phyloP scores from a whole-genome alignment of 306 rosid genomes.

The Corylus heterophylla region DNA sequence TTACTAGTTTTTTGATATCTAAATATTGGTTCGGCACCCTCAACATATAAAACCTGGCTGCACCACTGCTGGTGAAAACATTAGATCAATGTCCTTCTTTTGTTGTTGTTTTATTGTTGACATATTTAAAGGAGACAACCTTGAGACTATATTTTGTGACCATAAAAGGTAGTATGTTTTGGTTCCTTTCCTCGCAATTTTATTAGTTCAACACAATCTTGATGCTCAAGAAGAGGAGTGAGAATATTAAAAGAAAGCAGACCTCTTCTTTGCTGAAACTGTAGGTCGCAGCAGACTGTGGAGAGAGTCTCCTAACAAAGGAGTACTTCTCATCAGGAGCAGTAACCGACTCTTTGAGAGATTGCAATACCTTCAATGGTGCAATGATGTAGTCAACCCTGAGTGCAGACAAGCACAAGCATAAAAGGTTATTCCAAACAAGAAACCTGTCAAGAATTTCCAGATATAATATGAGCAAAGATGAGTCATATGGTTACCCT shows the following conservation, averaged over 20 bases:
- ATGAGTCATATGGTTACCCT: conserved; percentile 55
- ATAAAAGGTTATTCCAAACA: conserved; percentile 8
- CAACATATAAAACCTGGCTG: no score
- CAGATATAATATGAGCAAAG: conserved; percentile 21
- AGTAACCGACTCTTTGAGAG: conserved; percentile 81
- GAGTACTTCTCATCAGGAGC: conserved; percentile 82
- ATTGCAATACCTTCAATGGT: conserved; percentile 86
- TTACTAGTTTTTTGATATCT: no score
- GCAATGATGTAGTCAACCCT: conserved; percentile 98
- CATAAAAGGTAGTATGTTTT: not conserved
- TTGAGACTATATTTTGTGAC: not conserved
- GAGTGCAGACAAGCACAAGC: conserved; percentile 21
- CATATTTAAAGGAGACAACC: not conserved
- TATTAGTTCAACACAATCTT: conserved; percentile 11
- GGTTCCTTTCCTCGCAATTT: not conserved
- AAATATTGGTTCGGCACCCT: no score
- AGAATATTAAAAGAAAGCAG: conserved; percentile 27
- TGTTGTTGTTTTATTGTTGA: not conserved
- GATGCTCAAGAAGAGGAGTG: conserved; percentile 9
- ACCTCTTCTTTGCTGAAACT: conserved; percentile 80
- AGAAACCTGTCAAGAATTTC: conserved; percentile 26
- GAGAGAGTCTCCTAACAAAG: conserved; percentile 81
- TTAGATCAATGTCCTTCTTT: not conserved
- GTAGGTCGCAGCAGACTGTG: conserved; percentile 68
- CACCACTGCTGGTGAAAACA: not conserved